Percentiles rank a stretch among this genome's conserved stretches.
Conservation (phyloP, 352 stramenopile genomes). For the Pythium apleroticum region DNA sequence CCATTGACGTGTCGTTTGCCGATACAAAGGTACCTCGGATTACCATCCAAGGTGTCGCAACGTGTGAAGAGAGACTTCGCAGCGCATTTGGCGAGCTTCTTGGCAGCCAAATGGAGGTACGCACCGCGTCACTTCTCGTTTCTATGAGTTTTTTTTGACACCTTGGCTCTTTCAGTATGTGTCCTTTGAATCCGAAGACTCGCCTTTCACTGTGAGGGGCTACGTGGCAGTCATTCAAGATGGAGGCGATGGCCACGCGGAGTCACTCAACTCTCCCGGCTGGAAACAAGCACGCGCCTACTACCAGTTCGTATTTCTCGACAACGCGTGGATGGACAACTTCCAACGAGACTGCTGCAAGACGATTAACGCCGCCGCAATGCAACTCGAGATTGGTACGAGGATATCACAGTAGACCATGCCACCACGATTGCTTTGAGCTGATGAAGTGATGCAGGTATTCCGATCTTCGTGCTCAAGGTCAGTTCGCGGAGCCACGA, state of each 20-base stretch:
- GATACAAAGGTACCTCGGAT: conserved; percentile 19
- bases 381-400: conserved; percentile 36
- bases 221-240: conserved; percentile 54
- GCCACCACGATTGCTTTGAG: too few relatives aligned
- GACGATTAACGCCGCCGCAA: conserved; percentile 39
- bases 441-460: too few relatives aligned
- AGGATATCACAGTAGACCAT: too few relatives aligned
- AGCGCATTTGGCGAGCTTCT: conserved; percentile 24
- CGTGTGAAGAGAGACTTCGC: conserved; percentile 18
- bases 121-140: neutral
- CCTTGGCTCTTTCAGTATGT: conserved; percentile 21
- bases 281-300: conserved; percentile 57
- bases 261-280: conserved; percentile 32
- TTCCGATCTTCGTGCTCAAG: conserved; percentile 79
- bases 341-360: conserved; percentile 53
- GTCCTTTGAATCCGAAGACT: conserved; percentile 9
- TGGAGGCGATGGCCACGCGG: conserved; percentile 28
- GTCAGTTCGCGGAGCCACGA: conserved; percentile 33
- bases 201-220: conserved; percentile 42
- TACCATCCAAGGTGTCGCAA: conserved; percentile 2
- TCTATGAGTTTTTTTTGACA: too few relatives aligned
- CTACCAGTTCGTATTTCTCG: conserved; percentile 74
- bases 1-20: conserved; percentile 56
- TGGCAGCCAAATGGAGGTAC: conserved; percentile 16
- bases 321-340: conserved; percentile 59